Percentiles rank a stretch among this genome's conserved stretches.
Conservation (phyloP, 1,139 yeast genomes). For the Yamadazyma atmosphaerica region DNA sequence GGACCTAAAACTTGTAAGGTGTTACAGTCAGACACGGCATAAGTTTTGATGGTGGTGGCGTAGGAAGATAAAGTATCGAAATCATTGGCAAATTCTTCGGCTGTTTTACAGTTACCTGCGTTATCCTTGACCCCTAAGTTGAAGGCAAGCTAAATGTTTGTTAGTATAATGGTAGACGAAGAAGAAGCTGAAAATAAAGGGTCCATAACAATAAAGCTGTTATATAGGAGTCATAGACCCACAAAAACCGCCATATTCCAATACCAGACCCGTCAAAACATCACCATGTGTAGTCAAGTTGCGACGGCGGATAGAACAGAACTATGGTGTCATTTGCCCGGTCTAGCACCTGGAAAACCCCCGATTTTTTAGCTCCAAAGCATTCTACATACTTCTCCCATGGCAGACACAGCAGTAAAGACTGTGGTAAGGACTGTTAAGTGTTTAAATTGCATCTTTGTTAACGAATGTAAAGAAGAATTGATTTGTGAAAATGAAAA, state of each 20-base stretch:
- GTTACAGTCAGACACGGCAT: conserved; percentile 87
- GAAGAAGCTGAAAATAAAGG: too few relatives aligned
- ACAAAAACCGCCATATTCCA: too few relatives aligned
- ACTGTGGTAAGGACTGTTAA: conserved; percentile 40
- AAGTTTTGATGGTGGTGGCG: conserved; percentile 69
- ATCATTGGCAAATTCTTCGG: conserved; percentile 66
- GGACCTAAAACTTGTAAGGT: conserved; percentile 82
- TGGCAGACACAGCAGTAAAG: conserved; percentile 37
- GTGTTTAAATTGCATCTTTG: conserved; percentile 40
- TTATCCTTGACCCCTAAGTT: conserved; percentile 77
- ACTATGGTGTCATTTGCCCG: too few relatives aligned
- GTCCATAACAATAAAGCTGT: too few relatives aligned
- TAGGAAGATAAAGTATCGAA: conserved; percentile 55
- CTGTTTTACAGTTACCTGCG: conserved; percentile 69
- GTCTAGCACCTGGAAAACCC: too few relatives aligned
- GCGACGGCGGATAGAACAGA: neutral
- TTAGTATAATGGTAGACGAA: conserved; percentile 23
- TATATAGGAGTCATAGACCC: too few relatives aligned
- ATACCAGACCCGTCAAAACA: too few relatives aligned
- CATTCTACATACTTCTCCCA: conserved; percentile 43
- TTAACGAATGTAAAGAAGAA: conserved; percentile 15
- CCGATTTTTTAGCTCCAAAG: neutral
- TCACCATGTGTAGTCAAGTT: neutral
- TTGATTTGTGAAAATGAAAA: conserved; percentile 10
- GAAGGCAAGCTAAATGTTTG: conserved; percentile 53